Evolutionary conservation across 352 stramenopile species (phyloP).

Genomic region (Globisporangium middletonii): DNA sequence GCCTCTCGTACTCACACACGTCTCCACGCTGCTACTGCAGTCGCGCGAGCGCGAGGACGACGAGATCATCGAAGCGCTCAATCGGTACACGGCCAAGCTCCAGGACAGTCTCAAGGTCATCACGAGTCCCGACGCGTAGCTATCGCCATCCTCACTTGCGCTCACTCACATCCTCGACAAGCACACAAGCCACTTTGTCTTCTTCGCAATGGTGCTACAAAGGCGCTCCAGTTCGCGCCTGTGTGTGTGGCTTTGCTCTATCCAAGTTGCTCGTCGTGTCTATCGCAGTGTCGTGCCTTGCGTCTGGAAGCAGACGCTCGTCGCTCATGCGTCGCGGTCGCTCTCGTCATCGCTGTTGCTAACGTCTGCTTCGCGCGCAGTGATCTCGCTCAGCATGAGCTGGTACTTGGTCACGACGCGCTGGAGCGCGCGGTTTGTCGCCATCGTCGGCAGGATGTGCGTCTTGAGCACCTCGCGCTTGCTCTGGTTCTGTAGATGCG

Average conservation of each 20-base stretch:
- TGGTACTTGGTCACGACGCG: slow-evolving; percentile 81
- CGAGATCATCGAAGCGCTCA: too few species aligned
- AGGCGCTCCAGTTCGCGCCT: too few species aligned
- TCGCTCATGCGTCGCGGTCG: slow-evolving; percentile 1
- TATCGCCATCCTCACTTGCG: background rate
- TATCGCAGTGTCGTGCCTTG: too few species aligned
- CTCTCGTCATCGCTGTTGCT: slow-evolving; percentile 3
- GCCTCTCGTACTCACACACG: background rate
- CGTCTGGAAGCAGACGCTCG: background rate
- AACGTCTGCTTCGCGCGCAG: slow-evolving; percentile 28
- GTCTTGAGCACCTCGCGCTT: slow-evolving; percentile 76
- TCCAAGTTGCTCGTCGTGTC: too few species aligned
- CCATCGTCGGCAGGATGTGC: slow-evolving; percentile 72
- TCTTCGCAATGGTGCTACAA: too few species aligned
- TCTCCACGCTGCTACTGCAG: too few species aligned
- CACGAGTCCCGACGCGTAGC: slow-evolving; percentile 69
- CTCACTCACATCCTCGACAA: too few species aligned
- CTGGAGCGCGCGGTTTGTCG: slow-evolving; percentile 72
- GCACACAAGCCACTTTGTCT: too few species aligned
- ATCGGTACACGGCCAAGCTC: slow-evolving; percentile 90
- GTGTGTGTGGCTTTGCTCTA: too few species aligned
- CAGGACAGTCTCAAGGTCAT: slow-evolving; percentile 92
- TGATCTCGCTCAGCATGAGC: too few species aligned
- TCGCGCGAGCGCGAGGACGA: slow-evolving; percentile 87
- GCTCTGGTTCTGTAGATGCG: slow-evolving; percentile 47